Evolutionary conservation across 352 stramenopile genomes (phyloP).

Genomic region (Pythium folliculosum): DNA sequence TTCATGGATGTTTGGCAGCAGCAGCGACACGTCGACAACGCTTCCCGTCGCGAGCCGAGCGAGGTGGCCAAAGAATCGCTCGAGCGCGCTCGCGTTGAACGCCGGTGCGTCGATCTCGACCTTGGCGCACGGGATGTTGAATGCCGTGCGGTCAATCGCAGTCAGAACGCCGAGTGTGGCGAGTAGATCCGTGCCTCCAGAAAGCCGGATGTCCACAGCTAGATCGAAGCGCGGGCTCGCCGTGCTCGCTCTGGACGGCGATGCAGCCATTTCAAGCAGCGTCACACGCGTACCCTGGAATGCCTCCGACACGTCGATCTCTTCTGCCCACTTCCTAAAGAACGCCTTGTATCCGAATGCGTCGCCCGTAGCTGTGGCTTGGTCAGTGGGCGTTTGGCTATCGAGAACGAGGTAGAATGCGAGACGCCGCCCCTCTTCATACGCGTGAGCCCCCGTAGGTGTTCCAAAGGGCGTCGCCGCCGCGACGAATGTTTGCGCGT

Average conservation of each 20-base stretch:
- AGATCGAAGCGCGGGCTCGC: not conserved
- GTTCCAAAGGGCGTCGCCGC: not conserved
- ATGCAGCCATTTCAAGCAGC: too few species aligned
- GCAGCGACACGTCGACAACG: not conserved
- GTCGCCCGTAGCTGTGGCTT: not conserved
- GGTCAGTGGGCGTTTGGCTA: not conserved
- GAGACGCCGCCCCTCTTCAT: not conserved
- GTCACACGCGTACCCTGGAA: too few species aligned
- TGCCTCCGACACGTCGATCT: too few species aligned
- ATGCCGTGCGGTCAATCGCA: not conserved
- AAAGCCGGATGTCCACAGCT: not conserved
- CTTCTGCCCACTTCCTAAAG: not conserved
- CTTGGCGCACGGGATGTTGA: not conserved
- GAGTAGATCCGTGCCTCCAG: not conserved
- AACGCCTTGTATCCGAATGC: not conserved
- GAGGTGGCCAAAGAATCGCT: not conserved
- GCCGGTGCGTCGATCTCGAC: not conserved
- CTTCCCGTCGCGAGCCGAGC: not conserved
- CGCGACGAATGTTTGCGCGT: not conserved
- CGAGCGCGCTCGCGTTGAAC: not conserved
- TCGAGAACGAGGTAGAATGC: not conserved
- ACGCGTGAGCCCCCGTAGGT: not conserved
- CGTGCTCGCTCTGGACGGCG: too few species aligned
- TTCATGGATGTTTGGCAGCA: not conserved
- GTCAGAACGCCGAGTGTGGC: not conserved